These are phyloP conservation scores for Ogataea paraovalis DNA, from an alignment of 805 yeast species.

Conservation along the genomic window DNA sequence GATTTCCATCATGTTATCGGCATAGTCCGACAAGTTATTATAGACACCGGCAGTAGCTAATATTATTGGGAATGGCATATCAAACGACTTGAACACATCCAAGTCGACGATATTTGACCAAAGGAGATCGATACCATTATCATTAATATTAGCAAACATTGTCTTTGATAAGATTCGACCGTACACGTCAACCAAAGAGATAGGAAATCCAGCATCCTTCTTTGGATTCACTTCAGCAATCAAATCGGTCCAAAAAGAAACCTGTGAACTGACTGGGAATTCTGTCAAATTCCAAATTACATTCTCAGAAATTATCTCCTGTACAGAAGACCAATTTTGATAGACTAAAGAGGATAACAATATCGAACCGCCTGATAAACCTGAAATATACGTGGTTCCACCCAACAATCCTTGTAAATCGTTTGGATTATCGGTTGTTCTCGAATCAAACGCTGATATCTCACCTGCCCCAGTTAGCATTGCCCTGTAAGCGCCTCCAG, in stretches of 20 bases:
- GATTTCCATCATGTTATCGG: conserved; percentile 57
- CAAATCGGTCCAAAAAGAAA: conserved; percentile 45
- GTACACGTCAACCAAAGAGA: conserved; percentile 67
- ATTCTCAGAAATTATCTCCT: conserved; percentile 40
- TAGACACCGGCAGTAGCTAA: conserved; percentile 57
- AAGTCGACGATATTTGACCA: conserved; percentile 54
- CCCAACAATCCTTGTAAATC: conserved; percentile 58
- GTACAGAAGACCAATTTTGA: conserved; percentile 68
- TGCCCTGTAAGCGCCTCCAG: conserved; percentile 89
- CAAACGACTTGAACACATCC: conserved; percentile 51
- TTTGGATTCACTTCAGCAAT: conserved; percentile 46
- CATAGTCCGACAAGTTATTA: conserved; percentile 43
- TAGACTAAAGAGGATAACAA: conserved; percentile 59
- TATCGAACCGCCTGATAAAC: conserved; percentile 80
- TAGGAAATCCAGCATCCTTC: conserved; percentile 53
- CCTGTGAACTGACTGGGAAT: conserved; percentile 51
- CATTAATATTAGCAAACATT: conserved; percentile 54
- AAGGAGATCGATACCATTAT: conserved; percentile 54
- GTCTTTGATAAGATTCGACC: conserved; percentile 65
- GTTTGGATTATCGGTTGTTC: conserved; percentile 43
- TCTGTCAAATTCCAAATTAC: conserved; percentile 64
- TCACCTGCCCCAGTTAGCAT: conserved; percentile 81
- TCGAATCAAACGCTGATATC: conserved; percentile 70
- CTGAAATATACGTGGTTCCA: conserved; percentile 64
- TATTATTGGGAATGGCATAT: conserved; percentile 69